phyloP scores from a whole-genome alignment of 306 rosid species.

The Dryas octopetala region DNA sequence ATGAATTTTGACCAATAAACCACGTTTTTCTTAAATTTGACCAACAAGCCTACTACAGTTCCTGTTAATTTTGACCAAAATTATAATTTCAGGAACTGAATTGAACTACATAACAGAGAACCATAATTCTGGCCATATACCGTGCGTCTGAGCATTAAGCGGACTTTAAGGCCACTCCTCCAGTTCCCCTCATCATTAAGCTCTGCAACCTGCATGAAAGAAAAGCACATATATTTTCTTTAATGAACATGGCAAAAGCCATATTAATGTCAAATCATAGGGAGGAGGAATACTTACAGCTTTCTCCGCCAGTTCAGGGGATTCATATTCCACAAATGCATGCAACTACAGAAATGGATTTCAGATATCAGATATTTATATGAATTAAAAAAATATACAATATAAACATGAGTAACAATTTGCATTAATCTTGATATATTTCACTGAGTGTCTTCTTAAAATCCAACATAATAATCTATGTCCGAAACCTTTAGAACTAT shows the following conservation, averaged over 20 bases:
- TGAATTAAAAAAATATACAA: not conserved
- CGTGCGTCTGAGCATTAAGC: conserved; percentile 69
- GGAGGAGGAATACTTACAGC: conserved; percentile 65
- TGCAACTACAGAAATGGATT: conserved; percentile 61
- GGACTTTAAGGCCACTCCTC: conserved; percentile 91
- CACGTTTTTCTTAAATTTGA: not conserved
- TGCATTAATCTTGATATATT: not conserved
- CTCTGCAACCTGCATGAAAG: conserved; percentile 65
- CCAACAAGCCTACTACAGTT: conserved; percentile 9
- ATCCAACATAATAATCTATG: not conserved
- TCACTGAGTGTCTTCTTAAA: not conserved
- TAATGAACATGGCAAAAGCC: not conserved
- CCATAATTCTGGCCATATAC: conserved; percentile 34
- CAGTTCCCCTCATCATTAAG: conserved; percentile 89
- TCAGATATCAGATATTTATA: conserved; percentile 29
- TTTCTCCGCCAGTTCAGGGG: conserved; percentile 91
- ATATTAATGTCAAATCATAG: conserved; percentile 20
- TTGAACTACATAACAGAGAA: conserved; percentile 4
- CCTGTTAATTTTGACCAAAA: not conserved
- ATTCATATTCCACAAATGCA: conserved; percentile 96
- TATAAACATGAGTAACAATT: not conserved
- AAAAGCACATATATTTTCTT: not conserved
- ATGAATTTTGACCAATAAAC: not conserved
- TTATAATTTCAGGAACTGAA: not conserved
- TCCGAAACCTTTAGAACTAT: not conserved